These are phyloP conservation scores for Tillandsia leiboldiana DNA, from an alignment of 176 grass and related monocot genomes.

Conservation along the genomic window DNA sequence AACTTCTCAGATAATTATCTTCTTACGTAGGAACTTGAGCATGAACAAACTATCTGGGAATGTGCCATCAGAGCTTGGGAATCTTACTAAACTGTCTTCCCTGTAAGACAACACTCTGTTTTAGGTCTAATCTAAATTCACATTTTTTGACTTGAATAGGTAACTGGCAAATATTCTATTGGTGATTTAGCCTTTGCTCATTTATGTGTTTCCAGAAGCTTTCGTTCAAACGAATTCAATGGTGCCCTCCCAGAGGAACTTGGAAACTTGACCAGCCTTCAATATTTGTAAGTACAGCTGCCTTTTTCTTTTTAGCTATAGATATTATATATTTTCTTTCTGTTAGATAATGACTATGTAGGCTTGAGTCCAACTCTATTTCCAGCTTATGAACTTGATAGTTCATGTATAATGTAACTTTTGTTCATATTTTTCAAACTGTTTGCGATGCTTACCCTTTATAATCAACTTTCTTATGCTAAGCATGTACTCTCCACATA, in stretches of 20 bases:
- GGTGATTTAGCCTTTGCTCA: not conserved
- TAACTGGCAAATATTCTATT: not conserved
- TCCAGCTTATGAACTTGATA: not conserved
- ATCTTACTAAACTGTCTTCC: constrained; percentile 5
- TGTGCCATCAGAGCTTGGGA: constrained; percentile 9
- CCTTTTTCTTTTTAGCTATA: not conserved
- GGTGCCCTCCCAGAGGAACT: not conserved
- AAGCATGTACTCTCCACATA: constrained; percentile 25
- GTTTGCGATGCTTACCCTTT: constrained; percentile 1
- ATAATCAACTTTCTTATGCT: constrained; percentile 4
- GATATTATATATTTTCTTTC: not conserved
- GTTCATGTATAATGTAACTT: not conserved
- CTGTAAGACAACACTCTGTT: constrained; percentile 1
- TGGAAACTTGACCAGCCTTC: not conserved
- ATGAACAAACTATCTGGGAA: constrained; percentile 6
- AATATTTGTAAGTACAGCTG: constrained; percentile 10
- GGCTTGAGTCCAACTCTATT: not conserved
- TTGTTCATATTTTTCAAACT: not conserved
- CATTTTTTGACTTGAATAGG: not conserved
- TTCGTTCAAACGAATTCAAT: constrained; percentile 12
- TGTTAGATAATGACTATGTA: not conserved
- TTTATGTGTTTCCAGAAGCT: constrained; percentile 13
- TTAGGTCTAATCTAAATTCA: not conserved
- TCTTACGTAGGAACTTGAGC: not conserved
- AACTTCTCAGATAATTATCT: not conserved